Evolutionary conservation across 2,329 filamentous ascomycete genomes (phyloP), one percentile per base, ranked within the genome.

Genomic region (Onygena corvina): DNA sequence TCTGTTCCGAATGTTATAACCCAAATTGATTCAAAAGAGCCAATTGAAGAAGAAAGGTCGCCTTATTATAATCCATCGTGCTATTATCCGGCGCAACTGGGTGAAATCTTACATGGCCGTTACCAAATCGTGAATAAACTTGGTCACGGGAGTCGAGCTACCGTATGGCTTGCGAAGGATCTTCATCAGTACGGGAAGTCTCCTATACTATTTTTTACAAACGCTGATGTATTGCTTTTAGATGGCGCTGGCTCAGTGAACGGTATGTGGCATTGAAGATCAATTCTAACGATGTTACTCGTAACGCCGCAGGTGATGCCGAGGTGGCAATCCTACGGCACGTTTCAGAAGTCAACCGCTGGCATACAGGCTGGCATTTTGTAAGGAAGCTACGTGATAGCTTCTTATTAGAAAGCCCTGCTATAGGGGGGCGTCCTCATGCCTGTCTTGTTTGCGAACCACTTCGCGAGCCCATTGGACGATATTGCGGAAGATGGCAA

Each of bases 81-180:
- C 29, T 54, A 53, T 33, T 53, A 54, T 35, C 53, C 49, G 5
- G 51, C 36, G 9, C 40, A 38, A 11, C 25, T 54, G 2, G 46
- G 49, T 12, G 48, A 54, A 27, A 20, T 53, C 21, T 51, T 54
- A 53, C 60, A 52, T 34, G 49, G 31, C 42, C 31, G 51, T 21
- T 54, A 54, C 29, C 53, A 54, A 35, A 16, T 54, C 38, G 51
- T 45, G 12, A 51, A 42, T 7, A 73, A 74, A 52, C 61, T 72
- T 8, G 70, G 70, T 21, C 70, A 66, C 53, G 69, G 69, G 6
- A 58, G 58, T 4, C 57, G 54, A 35, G 70, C 69, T 4, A 72
- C 69, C 0, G 64, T 68, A 3, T 73, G 70, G 69, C 61, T 72
- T 31, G 53, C 53, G 4, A 21, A 46, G 27, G 53, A 52, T 46